Percentiles rank a stretch among this genome's conserved stretches.
phyloP scores from a whole-genome alignment of 352 stramenopile genomes.

The Pythium phragmiticola region DNA sequence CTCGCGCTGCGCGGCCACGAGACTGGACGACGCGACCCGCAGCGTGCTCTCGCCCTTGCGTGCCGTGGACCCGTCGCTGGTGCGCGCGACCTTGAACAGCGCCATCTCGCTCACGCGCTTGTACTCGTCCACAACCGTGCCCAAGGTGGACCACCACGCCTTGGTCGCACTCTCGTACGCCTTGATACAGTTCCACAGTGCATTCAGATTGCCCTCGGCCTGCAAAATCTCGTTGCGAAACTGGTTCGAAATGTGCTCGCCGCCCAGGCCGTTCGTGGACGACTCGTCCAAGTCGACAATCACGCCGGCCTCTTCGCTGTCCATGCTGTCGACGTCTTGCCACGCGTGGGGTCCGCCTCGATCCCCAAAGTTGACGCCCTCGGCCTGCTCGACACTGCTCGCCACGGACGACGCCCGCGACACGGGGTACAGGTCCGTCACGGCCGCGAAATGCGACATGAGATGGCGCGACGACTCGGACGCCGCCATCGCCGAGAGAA shows the following conservation, averaged over 20 bases:
- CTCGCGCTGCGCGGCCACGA: conserved; percentile 33
- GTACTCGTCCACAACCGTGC: conserved; percentile 63
- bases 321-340: conserved; percentile 57
- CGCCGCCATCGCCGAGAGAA: conserved; percentile 24
- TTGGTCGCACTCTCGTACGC: conserved; percentile 62
- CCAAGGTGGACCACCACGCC: conserved; percentile 53
- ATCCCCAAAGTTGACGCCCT: conserved; percentile 7
- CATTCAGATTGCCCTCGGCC: conserved; percentile 65
- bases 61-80: conserved; percentile 18
- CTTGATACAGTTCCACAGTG: conserved; percentile 72
- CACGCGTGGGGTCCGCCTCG: conserved; percentile 25
- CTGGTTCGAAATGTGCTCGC: conserved; percentile 35
- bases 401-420: conserved; percentile 25
- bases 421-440: conserved; percentile 15
- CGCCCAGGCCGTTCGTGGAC: not conserved
- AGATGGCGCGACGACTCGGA: conserved; percentile 15
- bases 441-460: conserved; percentile 1
- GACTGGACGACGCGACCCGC: conserved; percentile 22
- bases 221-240: conserved; percentile 80
- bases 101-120: conserved; percentile 55
- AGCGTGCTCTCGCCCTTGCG: conserved; percentile 7
- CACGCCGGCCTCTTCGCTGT: conserved; percentile 60
- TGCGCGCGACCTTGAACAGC: conserved; percentile 35
- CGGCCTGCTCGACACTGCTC: conserved; percentile 14
- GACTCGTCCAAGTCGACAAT: conserved; percentile 30